Percentiles rank a stretch among this genome's conserved stretches.
phyloP scores from a whole-genome alignment of 768 basidiomycete species.

The Trametopsis cervina region DNA sequence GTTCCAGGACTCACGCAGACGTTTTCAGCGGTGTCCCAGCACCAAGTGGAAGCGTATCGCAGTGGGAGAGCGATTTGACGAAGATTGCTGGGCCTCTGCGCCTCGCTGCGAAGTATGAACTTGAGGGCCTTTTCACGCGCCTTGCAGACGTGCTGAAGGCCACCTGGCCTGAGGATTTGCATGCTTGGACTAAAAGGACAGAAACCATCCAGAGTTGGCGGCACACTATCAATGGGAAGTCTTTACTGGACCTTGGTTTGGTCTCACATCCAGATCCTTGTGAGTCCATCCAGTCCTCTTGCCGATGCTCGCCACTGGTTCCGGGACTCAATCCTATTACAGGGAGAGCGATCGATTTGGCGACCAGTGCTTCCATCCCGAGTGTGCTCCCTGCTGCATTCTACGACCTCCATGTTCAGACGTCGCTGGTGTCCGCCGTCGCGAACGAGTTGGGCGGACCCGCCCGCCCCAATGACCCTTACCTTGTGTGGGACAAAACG shows the following conservation, averaged over 20 bases:
- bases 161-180: not conserved
- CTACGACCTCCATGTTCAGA: not conserved
- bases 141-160: not conserved
- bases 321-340: too few species aligned
- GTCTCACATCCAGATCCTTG: too few species aligned
- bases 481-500: not conserved
- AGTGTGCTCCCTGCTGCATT: not conserved
- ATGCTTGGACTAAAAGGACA: not conserved
- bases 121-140: not conserved
- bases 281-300: too few species aligned
- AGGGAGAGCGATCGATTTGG: not conserved
- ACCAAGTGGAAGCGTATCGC: too few species aligned
- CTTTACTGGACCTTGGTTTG: too few species aligned
- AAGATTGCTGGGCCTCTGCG: not conserved
- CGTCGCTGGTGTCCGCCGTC: not conserved
- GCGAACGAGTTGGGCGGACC: too few species aligned
- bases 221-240: too few species aligned
- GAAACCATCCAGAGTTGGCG: too few species aligned
- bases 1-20: too few species aligned
- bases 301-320: too few species aligned
- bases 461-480: not conserved
- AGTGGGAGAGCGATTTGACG: not conserved
- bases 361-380: not conserved
- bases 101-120: not conserved
- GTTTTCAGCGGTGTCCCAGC: too few species aligned